These are phyloP conservation scores for Pythium plurisporium DNA, from an alignment of 352 stramenopile species.

Conservation along the genomic window DNA sequence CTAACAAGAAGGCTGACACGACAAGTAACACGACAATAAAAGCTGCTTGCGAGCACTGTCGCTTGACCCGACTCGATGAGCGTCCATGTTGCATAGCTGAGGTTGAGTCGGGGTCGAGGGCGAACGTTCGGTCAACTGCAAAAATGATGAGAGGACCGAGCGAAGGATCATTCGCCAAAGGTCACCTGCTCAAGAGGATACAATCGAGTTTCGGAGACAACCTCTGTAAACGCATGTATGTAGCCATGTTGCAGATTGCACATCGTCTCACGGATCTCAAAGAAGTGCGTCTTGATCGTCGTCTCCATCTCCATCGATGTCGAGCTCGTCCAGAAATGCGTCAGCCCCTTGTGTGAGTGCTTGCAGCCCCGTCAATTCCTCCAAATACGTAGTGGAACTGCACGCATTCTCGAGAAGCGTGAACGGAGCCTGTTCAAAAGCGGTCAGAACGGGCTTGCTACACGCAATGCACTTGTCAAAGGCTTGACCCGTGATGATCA, in stretches of 20 bases:
- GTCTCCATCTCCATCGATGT: slow-evolving; percentile 61
- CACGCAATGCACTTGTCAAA: slow-evolving; percentile 97
- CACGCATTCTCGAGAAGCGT: slow-evolving; percentile 57
- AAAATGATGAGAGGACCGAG: neutral
- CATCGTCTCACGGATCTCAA: neutral
- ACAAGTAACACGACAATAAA: neutral
- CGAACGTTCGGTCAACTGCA: neutral
- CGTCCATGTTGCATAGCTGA: no score
- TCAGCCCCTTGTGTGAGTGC: slow-evolving; percentile 57
- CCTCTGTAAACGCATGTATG: slow-evolving; percentile 19
- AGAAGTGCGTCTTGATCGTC: slow-evolving; percentile 27
- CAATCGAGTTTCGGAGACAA: slow-evolving; percentile 2
- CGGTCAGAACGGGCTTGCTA: slow-evolving; percentile 83
- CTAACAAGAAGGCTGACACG: neutral
- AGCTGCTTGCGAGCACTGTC: no score
- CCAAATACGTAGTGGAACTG: slow-evolving; percentile 65
- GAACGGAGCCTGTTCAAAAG: slow-evolving; percentile 58
- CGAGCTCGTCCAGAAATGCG: slow-evolving; percentile 54
- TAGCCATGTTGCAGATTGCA: slow-evolving; percentile 11
- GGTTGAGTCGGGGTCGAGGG: no score
- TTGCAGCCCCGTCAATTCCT: slow-evolving; percentile 74
- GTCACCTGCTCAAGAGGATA: slow-evolving; percentile 17
- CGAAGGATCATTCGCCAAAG: slow-evolving; percentile 8
- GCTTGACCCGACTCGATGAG: no score
- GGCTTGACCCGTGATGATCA: slow-evolving; percentile 81